Evolutionary conservation across 2,329 filamentous ascomycete species (phyloP).

Genomic region (Didymella lethalis): DNA sequence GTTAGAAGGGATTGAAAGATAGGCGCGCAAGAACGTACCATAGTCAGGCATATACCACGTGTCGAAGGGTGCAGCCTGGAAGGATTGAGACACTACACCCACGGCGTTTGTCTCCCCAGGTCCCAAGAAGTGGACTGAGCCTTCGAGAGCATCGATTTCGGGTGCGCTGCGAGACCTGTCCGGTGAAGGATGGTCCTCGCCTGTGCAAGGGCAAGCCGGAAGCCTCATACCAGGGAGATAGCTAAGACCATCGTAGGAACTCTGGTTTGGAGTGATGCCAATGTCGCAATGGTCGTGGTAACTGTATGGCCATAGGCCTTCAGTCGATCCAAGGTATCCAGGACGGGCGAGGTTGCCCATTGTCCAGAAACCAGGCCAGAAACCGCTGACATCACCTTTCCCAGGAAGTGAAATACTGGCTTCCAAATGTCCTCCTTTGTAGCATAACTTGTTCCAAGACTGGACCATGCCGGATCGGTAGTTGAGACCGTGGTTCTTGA

Average conservation of each 20-base stretch:
- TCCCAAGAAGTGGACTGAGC: conserved; percentile 64
- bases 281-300: conserved; percentile 73
- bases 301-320: conserved; percentile 78
- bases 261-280: conserved; percentile 77
- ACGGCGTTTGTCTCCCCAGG: conserved; percentile 60
- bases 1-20: not conserved
- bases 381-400: conserved; percentile 69
- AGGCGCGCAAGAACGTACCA: conserved; percentile 34
- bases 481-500: conserved; percentile 69
- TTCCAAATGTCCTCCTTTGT: conserved; percentile 74
- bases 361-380: conserved; percentile 79
- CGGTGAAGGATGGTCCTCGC: conserved; percentile 70
- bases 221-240: conserved; percentile 74
- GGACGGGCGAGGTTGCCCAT: conserved; percentile 77
- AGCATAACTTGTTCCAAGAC: conserved; percentile 77
- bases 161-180: conserved; percentile 72
- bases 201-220: conserved; percentile 71
- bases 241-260: conserved; percentile 70
- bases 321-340: conserved; percentile 73
- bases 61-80: conserved; percentile 74
- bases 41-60: conserved; percentile 71
- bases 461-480: conserved; percentile 78
- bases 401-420: conserved; percentile 75
- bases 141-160: conserved; percentile 77
- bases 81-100: conserved; percentile 70